phyloP scores from a whole-genome alignment of 2,329 filamentous ascomycete species.

The Alternaria triticina region DNA sequence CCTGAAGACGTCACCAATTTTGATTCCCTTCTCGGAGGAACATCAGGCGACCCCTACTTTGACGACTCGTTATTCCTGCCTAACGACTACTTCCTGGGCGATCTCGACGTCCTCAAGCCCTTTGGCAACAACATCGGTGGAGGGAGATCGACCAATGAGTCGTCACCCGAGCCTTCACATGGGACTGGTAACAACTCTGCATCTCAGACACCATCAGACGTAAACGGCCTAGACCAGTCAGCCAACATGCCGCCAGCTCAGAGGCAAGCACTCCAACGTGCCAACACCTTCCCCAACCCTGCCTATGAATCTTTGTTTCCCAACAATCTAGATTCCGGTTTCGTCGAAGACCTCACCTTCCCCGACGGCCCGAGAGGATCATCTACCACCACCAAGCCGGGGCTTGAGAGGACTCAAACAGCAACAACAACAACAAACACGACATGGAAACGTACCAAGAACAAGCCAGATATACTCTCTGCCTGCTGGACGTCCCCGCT shows the following conservation, averaged over 20 bases:
- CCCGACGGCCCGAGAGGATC: constrained; percentile 41
- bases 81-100: constrained; percentile 50
- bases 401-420: constrained; percentile 23
- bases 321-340: constrained; percentile 42
- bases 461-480: constrained; percentile 46
- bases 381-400: constrained; percentile 18
- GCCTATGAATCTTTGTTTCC: constrained; percentile 47
- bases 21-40: constrained; percentile 36
- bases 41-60: constrained; percentile 44
- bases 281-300: constrained; percentile 44
- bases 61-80: constrained; percentile 46
- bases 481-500: constrained; percentile 52
- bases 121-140: constrained; percentile 40
- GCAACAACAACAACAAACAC: constrained; percentile 20
- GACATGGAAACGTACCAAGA: constrained; percentile 42
- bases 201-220: constrained; percentile 34
- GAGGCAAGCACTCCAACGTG: constrained; percentile 32
- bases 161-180: constrained; percentile 45
- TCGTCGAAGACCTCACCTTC: constrained; percentile 48
- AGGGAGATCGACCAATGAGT: constrained; percentile 45
- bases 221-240: constrained; percentile 27
- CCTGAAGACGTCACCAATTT: constrained; percentile 42
- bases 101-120: constrained; percentile 47
- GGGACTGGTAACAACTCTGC: constrained; percentile 22
- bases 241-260: constrained; percentile 35